Conservation (phyloP, 495 filamentous ascomycete species). For the Talaromyces nanjingensis region DNA sequence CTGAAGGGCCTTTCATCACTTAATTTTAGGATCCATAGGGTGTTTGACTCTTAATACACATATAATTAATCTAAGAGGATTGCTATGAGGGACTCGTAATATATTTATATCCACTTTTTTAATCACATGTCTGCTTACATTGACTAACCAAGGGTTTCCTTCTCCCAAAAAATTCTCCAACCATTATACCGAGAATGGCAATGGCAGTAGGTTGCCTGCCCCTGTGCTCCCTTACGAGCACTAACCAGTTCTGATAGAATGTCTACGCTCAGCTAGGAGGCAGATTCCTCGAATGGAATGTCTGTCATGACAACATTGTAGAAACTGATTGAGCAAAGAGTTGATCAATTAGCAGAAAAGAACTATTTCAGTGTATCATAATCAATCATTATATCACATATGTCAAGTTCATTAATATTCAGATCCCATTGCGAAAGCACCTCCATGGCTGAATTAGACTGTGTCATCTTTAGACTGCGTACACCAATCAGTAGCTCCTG, state of each 20-base stretch:
- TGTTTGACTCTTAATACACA: too few species aligned
- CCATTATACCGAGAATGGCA: background rate
- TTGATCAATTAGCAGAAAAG: background rate
- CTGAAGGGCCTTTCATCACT: background rate
- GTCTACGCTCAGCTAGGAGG: background rate
- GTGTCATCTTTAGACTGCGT: too few species aligned
- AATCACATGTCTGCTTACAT: too few species aligned
- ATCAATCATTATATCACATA: too few species aligned
- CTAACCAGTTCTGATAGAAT: background rate
- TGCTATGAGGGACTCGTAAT: too few species aligned
- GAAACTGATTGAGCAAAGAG: background rate
- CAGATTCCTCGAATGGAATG: background rate
- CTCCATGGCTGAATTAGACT: too few species aligned
- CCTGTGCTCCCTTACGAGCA: background rate
- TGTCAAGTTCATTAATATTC: too few species aligned
- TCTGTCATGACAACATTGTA: background rate
- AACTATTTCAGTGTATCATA: background rate
- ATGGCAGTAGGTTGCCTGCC: background rate
- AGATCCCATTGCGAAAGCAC: too few species aligned
- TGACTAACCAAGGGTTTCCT: background rate
- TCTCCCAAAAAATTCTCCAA: background rate
- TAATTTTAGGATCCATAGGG: background rate
- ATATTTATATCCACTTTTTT: too few species aligned
- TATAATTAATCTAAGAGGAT: too few species aligned
- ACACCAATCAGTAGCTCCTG: too few species aligned